These are phyloP conservation scores for Erysiphe pulchra DNA, from an alignment of 2,329 filamentous ascomycete species.

Conservation along the genomic window DNA sequence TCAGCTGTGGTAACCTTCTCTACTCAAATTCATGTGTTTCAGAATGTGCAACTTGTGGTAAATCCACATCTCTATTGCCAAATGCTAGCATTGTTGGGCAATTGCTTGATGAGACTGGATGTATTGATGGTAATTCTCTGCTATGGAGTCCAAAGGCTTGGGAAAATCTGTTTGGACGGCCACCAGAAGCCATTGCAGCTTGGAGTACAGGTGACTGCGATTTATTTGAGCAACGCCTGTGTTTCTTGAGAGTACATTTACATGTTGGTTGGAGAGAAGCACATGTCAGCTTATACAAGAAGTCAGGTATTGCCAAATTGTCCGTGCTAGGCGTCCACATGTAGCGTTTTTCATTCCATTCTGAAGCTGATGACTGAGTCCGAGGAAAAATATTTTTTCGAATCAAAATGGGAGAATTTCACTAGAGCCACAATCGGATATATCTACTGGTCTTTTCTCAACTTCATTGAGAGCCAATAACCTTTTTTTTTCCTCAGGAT, in stretches of 20 bases:
- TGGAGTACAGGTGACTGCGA: constrained; percentile 17
- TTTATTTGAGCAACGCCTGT: constrained; percentile 23
- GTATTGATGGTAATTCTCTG: constrained; percentile 23
- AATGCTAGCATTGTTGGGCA: constrained; percentile 19
- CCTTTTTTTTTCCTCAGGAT: constrained; percentile 31
- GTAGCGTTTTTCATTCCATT: not conserved
- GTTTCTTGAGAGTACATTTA: constrained; percentile 25
- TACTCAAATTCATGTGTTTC: constrained; percentile 22
- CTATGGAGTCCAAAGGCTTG: constrained; percentile 27
- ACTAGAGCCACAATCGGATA: too few species aligned
- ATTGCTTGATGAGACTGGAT: constrained; percentile 28
- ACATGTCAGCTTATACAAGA: not conserved
- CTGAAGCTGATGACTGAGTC: too few species aligned
- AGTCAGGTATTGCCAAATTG: constrained; percentile 13
- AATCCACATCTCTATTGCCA: constrained; percentile 11
- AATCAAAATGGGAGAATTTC: too few species aligned
- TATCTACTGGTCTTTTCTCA: too few species aligned
- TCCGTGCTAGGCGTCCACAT: constrained; percentile 17
- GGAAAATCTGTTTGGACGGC: constrained; percentile 21
- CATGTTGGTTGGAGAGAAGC: constrained; percentile 28
- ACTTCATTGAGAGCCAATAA: not conserved
- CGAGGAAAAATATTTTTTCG: too few species aligned
- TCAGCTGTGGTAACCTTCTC: constrained; percentile 25
- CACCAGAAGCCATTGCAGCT: constrained; percentile 16
- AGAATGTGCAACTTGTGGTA: constrained; percentile 17